Percentiles rank a stretch among this genome's conserved stretches.
These are phyloP conservation scores for Podospora fimiseda DNA, from an alignment of 495 filamentous ascomycete genomes.

Conservation along the genomic window DNA sequence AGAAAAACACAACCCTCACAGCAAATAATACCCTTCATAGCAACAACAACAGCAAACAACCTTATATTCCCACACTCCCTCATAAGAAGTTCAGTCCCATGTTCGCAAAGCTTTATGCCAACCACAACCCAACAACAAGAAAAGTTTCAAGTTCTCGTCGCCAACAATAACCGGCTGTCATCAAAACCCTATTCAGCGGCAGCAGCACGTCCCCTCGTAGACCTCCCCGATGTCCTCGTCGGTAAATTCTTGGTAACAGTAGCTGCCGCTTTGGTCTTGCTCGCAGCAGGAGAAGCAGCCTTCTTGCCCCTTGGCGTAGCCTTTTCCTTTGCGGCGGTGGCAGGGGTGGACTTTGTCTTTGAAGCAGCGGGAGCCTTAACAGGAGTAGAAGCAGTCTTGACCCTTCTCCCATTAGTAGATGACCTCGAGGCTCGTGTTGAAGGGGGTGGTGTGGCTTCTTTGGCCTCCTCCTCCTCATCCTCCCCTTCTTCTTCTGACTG, in stretches of 20 bases:
- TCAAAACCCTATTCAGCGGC: too few relatives aligned
- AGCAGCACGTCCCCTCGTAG: constrained; percentile 4
- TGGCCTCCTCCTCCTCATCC: not conserved
- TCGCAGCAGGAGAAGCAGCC: too few relatives aligned
- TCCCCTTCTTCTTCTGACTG: constrained; percentile 16
- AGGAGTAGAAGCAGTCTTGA: not conserved
- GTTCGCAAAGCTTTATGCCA: too few relatives aligned
- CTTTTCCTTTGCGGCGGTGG: not conserved
- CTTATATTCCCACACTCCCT: too few relatives aligned
- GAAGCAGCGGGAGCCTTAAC: not conserved
- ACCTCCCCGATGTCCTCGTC: not conserved
- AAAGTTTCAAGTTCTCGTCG: too few relatives aligned
- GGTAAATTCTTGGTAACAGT: not conserved
- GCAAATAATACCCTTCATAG: too few relatives aligned
- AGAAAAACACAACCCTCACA: too few relatives aligned
- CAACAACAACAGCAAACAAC: too few relatives aligned
- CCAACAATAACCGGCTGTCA: too few relatives aligned
- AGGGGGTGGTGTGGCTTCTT: not conserved
- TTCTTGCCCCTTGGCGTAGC: not conserved
- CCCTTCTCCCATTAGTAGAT: not conserved
- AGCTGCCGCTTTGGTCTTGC: not conserved
- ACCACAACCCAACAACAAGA: too few relatives aligned
- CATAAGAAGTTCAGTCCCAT: too few relatives aligned
- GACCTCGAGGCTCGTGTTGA: not conserved
- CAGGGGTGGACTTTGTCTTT: not conserved